These are phyloP conservation scores for Globisporangium spiculum DNA, from an alignment of 352 stramenopile species.

Conservation along the genomic window DNA sequence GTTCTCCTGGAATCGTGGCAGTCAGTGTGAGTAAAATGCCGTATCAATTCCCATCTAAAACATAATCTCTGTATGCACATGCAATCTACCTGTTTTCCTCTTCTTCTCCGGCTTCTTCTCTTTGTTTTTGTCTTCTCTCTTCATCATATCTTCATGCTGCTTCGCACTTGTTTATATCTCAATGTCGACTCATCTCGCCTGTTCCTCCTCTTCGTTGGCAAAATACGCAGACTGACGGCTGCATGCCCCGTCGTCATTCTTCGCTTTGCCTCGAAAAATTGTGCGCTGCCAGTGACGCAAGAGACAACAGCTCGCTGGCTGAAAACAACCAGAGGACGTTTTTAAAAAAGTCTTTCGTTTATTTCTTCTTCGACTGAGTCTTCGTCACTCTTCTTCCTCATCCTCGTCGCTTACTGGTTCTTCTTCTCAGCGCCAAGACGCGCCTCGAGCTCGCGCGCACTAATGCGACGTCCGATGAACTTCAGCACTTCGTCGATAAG, in stretches of 20 bases:
- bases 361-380: constrained; percentile 9
- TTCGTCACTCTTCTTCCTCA: neutral
- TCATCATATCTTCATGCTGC: neutral
- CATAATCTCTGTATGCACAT: constrained; percentile 2
- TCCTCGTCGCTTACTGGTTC: constrained; percentile 32
- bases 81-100: constrained; percentile 8
- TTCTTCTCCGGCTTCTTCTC: neutral
- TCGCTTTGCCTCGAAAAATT: neutral
- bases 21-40: neutral
- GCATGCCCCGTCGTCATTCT: neutral
- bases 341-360: constrained; percentile 8
- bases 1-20: neutral
- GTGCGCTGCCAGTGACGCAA: constrained; percentile 10
- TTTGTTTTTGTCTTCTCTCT: neutral
- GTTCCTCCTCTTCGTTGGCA: neutral
- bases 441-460: constrained; percentile 61
- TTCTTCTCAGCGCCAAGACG: constrained; percentile 57
- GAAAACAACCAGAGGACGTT: neutral
- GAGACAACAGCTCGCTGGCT: neutral
- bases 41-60: constrained; percentile 6
- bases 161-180: constrained; percentile 4
- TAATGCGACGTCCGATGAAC: constrained; percentile 85
- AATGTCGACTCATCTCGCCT: neutral
- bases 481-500: constrained; percentile 95
- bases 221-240: neutral